Evolutionary conservation across 1,284 basidiomycete species (phyloP).

Genomic region (Leccinum variabile): DNA sequence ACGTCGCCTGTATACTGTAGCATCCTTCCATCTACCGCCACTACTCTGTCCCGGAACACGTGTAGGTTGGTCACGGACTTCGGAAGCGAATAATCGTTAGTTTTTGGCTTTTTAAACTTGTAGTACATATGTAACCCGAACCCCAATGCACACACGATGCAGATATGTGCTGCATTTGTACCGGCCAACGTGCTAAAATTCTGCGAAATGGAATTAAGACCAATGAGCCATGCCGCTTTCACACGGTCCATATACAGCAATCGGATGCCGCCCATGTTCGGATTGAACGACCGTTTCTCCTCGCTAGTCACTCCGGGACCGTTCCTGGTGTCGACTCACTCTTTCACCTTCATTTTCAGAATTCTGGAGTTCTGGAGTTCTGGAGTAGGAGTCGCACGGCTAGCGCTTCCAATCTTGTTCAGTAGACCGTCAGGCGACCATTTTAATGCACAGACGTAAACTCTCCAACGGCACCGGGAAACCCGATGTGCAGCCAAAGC

Average conservation of each 20-base stretch:
- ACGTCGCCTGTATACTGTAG: constrained; percentile 1
- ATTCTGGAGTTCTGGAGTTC: constrained; percentile 6
- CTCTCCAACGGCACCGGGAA: not conserved
- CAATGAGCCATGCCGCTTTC: constrained; percentile 15
- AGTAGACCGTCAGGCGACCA: constrained; percentile 5
- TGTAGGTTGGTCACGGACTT: constrained; percentile 14
- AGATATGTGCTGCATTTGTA: constrained; percentile 14
- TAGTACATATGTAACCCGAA: constrained; percentile 23
- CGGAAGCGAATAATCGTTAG: constrained; percentile 29
- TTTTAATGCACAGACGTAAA: constrained; percentile 26
- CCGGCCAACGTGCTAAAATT: constrained; percentile 22
- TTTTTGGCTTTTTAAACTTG: constrained; percentile 17
- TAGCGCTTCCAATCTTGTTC: not conserved
- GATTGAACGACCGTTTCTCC: not conserved
- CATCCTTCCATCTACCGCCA: not conserved
- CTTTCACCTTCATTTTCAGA: constrained; percentile 10
- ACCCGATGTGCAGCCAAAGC: constrained; percentile 4
- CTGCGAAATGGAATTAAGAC: constrained; percentile 30
- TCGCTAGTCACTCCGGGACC: not conserved
- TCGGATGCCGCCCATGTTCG: not conserved
- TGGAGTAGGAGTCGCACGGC: not conserved
- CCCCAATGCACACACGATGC: constrained; percentile 13
- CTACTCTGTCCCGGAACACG: constrained; percentile 13
- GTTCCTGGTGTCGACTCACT: not conserved
- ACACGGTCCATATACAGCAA: constrained; percentile 10